Percentiles rank a stretch among this genome's conserved stretches.
phyloP scores from a whole-genome alignment of 805 yeast genomes.

The Huiozyma naganishii region DNA sequence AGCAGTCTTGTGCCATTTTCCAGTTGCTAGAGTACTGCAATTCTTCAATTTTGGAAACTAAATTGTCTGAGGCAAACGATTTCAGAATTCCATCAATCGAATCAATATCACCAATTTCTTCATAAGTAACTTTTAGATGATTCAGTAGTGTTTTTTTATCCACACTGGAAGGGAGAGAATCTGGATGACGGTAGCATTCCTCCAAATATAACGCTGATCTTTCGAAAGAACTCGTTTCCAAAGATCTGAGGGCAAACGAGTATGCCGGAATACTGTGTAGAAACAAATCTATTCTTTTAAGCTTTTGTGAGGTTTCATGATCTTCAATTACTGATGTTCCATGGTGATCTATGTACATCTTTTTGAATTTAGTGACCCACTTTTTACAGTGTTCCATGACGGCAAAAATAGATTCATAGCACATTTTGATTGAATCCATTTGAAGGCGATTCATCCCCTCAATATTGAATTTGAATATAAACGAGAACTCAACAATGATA shows the following conservation, averaged over 20 bases:
- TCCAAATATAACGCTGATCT: constrained; percentile 81
- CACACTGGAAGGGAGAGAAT: constrained; percentile 2
- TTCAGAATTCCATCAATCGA: constrained; percentile 79
- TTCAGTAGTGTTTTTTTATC: constrained; percentile 28
- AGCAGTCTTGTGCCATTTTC: constrained; percentile 79
- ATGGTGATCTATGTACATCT: constrained; percentile 20
- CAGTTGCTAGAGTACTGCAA: constrained; percentile 80
- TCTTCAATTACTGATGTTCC: constrained; percentile 23
- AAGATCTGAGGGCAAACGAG: constrained; percentile 63
- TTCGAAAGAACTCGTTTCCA: constrained; percentile 78
- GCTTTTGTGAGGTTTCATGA: constrained; percentile 12
- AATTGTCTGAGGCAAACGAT: constrained; percentile 53
- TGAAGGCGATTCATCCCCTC: constrained; percentile 39
- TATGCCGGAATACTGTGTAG: constrained; percentile 51
- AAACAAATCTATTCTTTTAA: constrained; percentile 35
- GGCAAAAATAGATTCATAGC: constrained; percentile 65
- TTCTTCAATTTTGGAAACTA: constrained; percentile 68
- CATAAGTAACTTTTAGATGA: constrained; percentile 64
- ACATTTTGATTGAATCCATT: constrained; percentile 49
- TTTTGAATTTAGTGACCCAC: constrained; percentile 45
- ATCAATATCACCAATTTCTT: constrained; percentile 81
- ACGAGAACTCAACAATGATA: constrained; percentile 48
- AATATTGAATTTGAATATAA: constrained; percentile 42
- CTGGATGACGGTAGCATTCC: constrained; percentile 44
- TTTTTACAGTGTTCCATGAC: constrained; percentile 75